These are phyloP conservation scores for Basipetospora chlamydospora DNA, from an alignment of 2,329 filamentous ascomycete species.

Conservation along the genomic window DNA sequence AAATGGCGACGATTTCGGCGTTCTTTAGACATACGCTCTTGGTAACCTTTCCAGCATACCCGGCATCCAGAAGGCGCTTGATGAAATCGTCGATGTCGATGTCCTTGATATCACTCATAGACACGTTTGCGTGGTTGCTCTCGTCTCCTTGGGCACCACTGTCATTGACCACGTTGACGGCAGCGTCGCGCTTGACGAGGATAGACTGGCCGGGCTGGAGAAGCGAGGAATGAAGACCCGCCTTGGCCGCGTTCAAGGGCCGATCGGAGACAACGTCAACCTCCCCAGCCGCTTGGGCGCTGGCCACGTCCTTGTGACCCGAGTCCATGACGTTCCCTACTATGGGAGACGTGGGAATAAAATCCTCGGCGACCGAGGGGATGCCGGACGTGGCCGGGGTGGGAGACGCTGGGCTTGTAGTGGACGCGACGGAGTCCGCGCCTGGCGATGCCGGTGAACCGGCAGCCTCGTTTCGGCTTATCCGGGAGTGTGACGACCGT, in stretches of 20 bases:
- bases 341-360: slow-evolving; percentile 66
- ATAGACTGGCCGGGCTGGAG: slow-evolving; percentile 79
- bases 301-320: slow-evolving; percentile 63
- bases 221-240: slow-evolving; percentile 39
- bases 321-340: slow-evolving; percentile 59
- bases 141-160: slow-evolving; percentile 23
- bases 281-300: slow-evolving; percentile 74
- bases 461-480: slow-evolving; percentile 25
- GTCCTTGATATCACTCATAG: slow-evolving; percentile 80
- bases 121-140: slow-evolving; percentile 38
- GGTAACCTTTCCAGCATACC: slow-evolving; percentile 90
- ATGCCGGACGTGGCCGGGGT: slow-evolving; percentile 9
- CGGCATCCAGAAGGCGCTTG: slow-evolving; percentile 81
- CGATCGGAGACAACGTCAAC: slow-evolving; percentile 90
- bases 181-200: slow-evolving; percentile 64
- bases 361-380: neutral
- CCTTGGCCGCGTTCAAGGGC: slow-evolving; percentile 53
- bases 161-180: slow-evolving; percentile 47
- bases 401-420: slow-evolving; percentile 15
- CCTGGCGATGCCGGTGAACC: neutral
- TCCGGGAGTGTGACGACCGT: slow-evolving; percentile 30
- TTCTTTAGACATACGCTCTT: slow-evolving; percentile 97
- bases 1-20: slow-evolving; percentile 90
- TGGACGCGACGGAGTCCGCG: slow-evolving; percentile 1
- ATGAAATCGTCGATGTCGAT: slow-evolving; percentile 97